Conservation (phyloP, 176 grass and related monocot species). For the Lolium rigidum region DNA sequence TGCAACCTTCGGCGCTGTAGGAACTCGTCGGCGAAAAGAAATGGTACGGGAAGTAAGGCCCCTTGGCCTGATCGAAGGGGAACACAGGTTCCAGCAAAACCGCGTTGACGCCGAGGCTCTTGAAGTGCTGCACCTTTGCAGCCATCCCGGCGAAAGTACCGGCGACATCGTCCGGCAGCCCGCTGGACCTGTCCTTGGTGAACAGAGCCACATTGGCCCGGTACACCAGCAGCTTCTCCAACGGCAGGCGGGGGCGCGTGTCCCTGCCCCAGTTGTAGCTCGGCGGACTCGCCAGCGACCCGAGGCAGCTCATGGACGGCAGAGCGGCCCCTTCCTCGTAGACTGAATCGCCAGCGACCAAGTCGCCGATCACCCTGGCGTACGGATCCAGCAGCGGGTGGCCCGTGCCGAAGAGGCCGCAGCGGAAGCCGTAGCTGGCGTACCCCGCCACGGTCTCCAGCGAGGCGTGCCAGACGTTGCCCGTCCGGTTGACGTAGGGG, state of each 20-base stretch:
- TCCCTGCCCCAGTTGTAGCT: conserved; percentile 69
- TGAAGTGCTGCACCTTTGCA: conserved; percentile 72
- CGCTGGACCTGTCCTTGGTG: conserved; percentile 62
- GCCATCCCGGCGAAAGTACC: conserved; percentile 67
- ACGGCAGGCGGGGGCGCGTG: conserved; percentile 54
- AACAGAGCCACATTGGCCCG: conserved; percentile 75
- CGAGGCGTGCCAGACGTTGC: conserved; percentile 78
- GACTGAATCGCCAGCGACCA: conserved; percentile 42
- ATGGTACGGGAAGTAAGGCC: conserved; percentile 86
- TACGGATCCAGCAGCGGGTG: conserved; percentile 78
- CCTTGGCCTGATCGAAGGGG: conserved; percentile 72
- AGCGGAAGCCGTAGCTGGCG: conserved; percentile 76
- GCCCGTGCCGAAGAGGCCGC: conserved; percentile 55
- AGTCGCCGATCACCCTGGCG: conserved; percentile 65
- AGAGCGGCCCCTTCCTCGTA: conserved; percentile 41
- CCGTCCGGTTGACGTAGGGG: conserved; percentile 69
- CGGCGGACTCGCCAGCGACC: conserved; percentile 40
- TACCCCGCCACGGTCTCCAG: conserved; percentile 58
- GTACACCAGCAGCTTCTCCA: conserved; percentile 91
- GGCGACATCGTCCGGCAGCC: conserved; percentile 38
- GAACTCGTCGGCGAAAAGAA: conserved; percentile 73
- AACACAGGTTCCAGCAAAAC: conserved; percentile 91
- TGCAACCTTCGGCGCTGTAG: conserved; percentile 41
- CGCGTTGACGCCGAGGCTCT: conserved; percentile 75
- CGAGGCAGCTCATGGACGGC: conserved; percentile 61